Evolutionary conservation across 2,329 filamentous ascomycete genomes (phyloP), one percentile per base, ranked within the genome.

Genomic region (Fonsecaea erecta): DNA sequence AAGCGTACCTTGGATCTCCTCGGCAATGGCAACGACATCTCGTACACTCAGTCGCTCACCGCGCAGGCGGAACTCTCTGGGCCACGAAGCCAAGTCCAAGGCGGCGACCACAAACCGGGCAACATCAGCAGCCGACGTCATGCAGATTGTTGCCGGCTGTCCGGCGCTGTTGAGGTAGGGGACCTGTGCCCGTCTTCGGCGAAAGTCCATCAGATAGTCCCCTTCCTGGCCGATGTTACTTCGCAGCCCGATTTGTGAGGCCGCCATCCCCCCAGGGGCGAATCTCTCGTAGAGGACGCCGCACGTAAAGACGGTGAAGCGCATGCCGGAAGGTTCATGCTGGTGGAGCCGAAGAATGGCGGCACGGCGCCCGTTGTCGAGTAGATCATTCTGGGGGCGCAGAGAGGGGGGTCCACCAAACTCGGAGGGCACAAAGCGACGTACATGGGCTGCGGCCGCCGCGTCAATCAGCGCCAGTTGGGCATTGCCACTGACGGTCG

Each of bases 251-350:
- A 92, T 87, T 35, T 82, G 79, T 60, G 86, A 82, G 18, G 81
- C 79, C 12, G 81, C 80, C 64, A 93, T 82, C 0, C 90, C 90
- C 2, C 85, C 86, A 0, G 87, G 87, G 21, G 86, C 86, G 71
- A 93, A 92, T 0, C 89, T 82, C 74, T 93, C 90, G 80, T 92
- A 93, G 69, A 93, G 86, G 32, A 92, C 77, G 21, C 90, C 90
- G 71, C 90, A 93, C 0, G 87, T 85, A 75, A 93, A 92, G 28
- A 88, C 81, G 0, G 90, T 92, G 66, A 84, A 90, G 48, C 84
- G 82, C 79, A 93, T 90, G 52, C 80, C 77, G 2, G 79, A 77
- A 14, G 80, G 76, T 40, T 70, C 66, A 75, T 85, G 88, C 55
- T 86, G 81, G 54, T 83, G 80, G 3, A 91, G 77, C 16, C 84